phyloP scores from a whole-genome alignment of 2,329 filamentous ascomycete genomes.

The Cordyceps cateniannulata region DNA sequence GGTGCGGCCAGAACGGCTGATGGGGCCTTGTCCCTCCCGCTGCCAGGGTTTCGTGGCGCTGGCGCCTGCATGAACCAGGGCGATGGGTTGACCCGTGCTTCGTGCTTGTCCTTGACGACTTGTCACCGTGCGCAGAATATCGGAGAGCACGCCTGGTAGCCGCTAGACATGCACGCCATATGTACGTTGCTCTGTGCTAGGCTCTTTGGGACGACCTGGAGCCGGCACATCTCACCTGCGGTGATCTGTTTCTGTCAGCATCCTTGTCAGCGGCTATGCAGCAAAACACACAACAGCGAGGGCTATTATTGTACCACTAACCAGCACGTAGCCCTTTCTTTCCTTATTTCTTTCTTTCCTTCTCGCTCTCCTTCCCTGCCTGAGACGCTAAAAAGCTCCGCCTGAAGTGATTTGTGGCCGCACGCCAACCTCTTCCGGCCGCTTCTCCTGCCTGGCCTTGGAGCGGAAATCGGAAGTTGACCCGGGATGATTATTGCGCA shows the following conservation, averaged over 20 bases:
- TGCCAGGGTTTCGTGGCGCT: slow-evolving; percentile 12
- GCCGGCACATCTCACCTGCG: slow-evolving; percentile 10
- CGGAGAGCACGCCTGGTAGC: neutral
- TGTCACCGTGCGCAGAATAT: neutral
- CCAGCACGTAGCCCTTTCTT: neutral
- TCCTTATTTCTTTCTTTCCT: too few relatives aligned
- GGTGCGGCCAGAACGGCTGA: slow-evolving; percentile 10
- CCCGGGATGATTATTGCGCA: slow-evolving; percentile 1
- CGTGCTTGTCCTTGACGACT: neutral
- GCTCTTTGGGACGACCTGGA: slow-evolving; percentile 10
- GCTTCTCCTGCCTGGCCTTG: neutral
- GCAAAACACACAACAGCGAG: neutral
- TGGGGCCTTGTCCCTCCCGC: slow-evolving; percentile 3
- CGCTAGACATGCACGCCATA: slow-evolving; percentile 12
- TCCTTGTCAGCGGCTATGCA: slow-evolving; percentile 12
- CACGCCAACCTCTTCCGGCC: neutral
- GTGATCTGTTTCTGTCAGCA: slow-evolving; percentile 11
- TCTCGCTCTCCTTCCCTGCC: neutral
- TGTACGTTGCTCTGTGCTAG: slow-evolving; percentile 8
- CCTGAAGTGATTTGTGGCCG: slow-evolving; percentile 3
- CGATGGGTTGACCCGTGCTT: slow-evolving; percentile 1
- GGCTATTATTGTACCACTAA: neutral
- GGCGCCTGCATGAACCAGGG: slow-evolving; percentile 12
- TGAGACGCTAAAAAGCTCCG: neutral
- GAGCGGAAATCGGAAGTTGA: slow-evolving; percentile 1